Conservation (phyloP, 78 protist genomes). For the Chrysochromulina tobinii region DNA sequence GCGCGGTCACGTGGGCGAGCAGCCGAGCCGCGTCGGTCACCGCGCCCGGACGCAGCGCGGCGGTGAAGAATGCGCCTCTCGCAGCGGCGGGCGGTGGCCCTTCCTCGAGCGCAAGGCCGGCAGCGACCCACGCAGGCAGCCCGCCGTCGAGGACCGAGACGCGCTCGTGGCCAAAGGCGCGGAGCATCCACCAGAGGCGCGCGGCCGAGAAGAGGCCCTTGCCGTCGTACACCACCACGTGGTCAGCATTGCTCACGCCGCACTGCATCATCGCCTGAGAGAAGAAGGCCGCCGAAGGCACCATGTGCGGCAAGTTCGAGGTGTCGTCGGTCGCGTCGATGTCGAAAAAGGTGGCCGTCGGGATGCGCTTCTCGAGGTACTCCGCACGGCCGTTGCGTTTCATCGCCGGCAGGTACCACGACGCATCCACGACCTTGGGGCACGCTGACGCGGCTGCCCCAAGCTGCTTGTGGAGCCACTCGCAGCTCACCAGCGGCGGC, state of each 20-base stretch:
- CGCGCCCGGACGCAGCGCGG: neutral
- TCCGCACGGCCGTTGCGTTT: neutral
- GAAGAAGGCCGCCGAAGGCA: neutral
- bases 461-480: neutral
- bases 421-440: neutral
- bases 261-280: neutral
- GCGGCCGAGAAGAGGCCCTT: slow-evolving; percentile 29
- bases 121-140: neutral
- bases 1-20: neutral
- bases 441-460: neutral
- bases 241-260: neutral
- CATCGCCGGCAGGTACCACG: slow-evolving; percentile 19
- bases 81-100: neutral
- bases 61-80: neutral
- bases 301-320: slow-evolving; percentile 9
- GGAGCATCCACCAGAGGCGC: slow-evolving; percentile 31
- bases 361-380: neutral
- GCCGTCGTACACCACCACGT: slow-evolving; percentile 24
- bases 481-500: neutral
- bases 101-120: neutral
- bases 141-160: slow-evolving; percentile 31
- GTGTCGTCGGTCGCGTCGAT: neutral
- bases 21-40: neutral
- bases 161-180: neutral
- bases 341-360: slow-evolving; percentile 6